Evolutionary conservation across 768 basidiomycete species (phyloP).

Genomic region (Pleurotus djamor): DNA sequence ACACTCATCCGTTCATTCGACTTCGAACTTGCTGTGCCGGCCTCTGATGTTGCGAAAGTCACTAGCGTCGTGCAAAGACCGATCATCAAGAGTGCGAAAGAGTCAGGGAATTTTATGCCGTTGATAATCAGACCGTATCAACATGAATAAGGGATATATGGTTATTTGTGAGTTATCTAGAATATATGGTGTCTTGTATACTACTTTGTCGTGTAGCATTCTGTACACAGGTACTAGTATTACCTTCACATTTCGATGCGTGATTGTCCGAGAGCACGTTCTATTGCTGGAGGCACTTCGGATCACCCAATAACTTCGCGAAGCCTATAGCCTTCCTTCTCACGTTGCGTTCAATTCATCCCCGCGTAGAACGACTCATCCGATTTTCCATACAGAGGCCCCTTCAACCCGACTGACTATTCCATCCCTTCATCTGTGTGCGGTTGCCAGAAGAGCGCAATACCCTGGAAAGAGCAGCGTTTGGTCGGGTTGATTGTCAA

Average conservation of each 20-base stretch:
- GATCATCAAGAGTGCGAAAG: conserved; percentile 33
- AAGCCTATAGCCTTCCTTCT: too few relatives aligned
- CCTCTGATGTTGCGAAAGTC: conserved; percentile 36
- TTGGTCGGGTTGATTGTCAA: too few relatives aligned
- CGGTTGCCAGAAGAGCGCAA: too few relatives aligned
- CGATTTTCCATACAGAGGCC: too few relatives aligned
- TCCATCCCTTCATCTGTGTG: too few relatives aligned
- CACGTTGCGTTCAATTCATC: too few relatives aligned
- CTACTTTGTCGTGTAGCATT: background rate
- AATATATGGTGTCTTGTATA: background rate
- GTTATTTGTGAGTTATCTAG: background rate
- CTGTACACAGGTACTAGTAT: too few relatives aligned
- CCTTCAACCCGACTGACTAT: too few relatives aligned
- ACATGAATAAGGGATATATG: background rate
- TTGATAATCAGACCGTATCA: conserved; percentile 30
- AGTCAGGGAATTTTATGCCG: conserved; percentile 41
- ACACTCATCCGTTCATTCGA: conserved; percentile 50
- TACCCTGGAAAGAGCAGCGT: too few relatives aligned
- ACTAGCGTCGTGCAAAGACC: conserved; percentile 41
- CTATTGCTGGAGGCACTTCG: background rate
- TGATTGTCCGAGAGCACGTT: too few relatives aligned
- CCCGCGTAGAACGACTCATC: too few relatives aligned
- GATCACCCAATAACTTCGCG: background rate
- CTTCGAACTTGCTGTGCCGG: conserved; percentile 52
- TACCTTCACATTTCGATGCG: too few relatives aligned